These are phyloP conservation scores for Fusarium hainanense DNA, from an alignment of 2,329 filamentous ascomycete species.

Conservation along the genomic window DNA sequence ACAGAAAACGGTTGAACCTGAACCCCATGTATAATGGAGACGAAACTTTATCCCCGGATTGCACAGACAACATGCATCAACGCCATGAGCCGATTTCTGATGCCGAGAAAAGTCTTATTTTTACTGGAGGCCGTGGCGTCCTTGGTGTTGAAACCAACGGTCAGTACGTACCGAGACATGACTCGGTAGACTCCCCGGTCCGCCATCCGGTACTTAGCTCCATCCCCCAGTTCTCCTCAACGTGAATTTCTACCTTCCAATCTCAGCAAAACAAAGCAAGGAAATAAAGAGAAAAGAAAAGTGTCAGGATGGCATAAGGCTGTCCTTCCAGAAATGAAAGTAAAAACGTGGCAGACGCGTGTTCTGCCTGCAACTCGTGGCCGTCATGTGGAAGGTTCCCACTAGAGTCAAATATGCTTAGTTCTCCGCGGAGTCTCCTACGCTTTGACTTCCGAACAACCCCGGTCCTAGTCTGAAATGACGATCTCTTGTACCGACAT, in stretches of 20 bases:
- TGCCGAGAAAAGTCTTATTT: background rate
- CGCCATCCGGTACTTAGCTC: background rate
- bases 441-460: slow-evolving; percentile 6
- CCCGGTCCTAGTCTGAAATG: background rate
- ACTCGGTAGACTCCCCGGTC: background rate
- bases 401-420: background rate
- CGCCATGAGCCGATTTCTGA: background rate
- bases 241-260: background rate
- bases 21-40: background rate
- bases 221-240: background rate
- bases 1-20: background rate
- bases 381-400: too few relatives aligned
- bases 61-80: background rate
- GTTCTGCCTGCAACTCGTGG: background rate
- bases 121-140: background rate
- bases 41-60: background rate
- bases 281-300: background rate
- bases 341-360: background rate
- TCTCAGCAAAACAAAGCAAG: background rate
- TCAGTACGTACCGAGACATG: background rate
- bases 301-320: background rate
- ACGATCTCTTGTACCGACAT: slow-evolving; percentile 1
- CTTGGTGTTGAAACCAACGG: background rate
- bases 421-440: background rate
- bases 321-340: background rate